phyloP scores from a whole-genome alignment of 1,139 yeast genomes.

The Diutina sp. region DNA sequence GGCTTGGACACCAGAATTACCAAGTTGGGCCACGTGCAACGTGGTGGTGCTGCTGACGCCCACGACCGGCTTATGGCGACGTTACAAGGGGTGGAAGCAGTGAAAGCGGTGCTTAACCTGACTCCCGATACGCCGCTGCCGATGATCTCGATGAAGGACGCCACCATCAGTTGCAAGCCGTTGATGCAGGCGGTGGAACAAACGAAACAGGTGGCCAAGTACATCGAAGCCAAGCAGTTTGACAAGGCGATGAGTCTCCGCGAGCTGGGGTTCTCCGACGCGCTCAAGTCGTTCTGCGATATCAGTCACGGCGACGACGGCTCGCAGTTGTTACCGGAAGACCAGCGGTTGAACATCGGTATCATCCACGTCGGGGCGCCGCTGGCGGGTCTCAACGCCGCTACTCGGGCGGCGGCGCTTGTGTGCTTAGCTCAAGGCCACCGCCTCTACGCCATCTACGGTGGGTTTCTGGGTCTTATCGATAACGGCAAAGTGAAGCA shows the following conservation, averaged over 20 bases:
- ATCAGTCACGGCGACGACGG: constrained; percentile 7
- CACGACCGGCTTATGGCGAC: constrained; percentile 85
- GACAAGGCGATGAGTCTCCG: constrained; percentile 77
- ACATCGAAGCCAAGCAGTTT: constrained; percentile 69
- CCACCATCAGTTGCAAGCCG: constrained; percentile 73
- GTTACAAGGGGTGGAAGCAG: constrained; percentile 95
- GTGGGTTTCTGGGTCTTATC: constrained; percentile 86
- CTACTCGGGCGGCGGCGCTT: constrained; percentile 81
- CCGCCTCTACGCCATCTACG: constrained; percentile 72
- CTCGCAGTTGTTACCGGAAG: constrained; percentile 6
- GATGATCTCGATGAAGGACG: constrained; percentile 82
- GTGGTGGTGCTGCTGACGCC: constrained; percentile 98
- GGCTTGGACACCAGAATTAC: constrained; percentile 93
- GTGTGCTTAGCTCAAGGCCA: constrained; percentile 90
- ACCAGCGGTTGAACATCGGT: constrained; percentile 8
- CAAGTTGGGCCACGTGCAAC: constrained; percentile 91
- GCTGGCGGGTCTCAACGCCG: constrained; percentile 91
- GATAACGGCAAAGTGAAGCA: constrained; percentile 68
- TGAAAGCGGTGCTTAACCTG: constrained; percentile 76
- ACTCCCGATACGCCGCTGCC: constrained; percentile 93
- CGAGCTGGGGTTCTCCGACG: constrained; percentile 75
- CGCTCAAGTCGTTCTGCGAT: constrained; percentile 7
- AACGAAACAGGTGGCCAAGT: constrained; percentile 79
- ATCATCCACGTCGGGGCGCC: constrained; percentile 93
- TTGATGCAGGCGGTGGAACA: constrained; percentile 80